These are phyloP conservation scores for Mortierella sp. DNA, from an alignment of 371 early-diverging fungal genomes.

Conservation along the genomic window DNA sequence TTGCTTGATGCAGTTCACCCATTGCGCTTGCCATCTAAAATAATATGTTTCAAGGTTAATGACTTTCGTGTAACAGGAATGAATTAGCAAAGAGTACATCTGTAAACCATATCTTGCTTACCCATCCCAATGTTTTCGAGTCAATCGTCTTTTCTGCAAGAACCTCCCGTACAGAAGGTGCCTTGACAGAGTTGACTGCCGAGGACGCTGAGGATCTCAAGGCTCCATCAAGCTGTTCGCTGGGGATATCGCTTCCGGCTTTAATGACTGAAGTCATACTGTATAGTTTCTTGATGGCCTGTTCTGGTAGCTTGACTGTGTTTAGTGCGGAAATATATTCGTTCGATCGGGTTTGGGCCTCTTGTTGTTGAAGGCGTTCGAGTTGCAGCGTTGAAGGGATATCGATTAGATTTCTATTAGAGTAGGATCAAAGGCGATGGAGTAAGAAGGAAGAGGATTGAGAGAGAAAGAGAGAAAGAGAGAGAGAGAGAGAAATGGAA, in stretches of 20 bases:
- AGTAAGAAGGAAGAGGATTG: neutral
- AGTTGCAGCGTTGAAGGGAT: constrained; percentile 54
- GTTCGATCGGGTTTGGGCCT: constrained; percentile 47
- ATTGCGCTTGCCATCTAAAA: constrained; percentile 47
- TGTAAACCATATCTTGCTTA: constrained; percentile 7
- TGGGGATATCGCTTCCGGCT: constrained; percentile 10
- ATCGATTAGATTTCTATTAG: constrained; percentile 45
- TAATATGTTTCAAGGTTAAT: neutral
- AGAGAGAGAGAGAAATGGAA: neutral
- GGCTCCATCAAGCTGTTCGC: constrained; percentile 9
- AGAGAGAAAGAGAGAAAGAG: neutral
- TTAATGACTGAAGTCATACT: constrained; percentile 39
- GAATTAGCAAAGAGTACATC: neutral
- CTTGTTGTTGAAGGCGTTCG: constrained; percentile 50
- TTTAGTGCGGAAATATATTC: constrained; percentile 50
- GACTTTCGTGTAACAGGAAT: neutral
- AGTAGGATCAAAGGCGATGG: too few relatives aligned
- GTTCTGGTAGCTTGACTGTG: constrained; percentile 39
- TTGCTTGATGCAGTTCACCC: constrained; percentile 53
- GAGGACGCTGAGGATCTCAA: constrained; percentile 28
- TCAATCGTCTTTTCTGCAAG: constrained; percentile 49
- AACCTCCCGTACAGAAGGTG: constrained; percentile 50
- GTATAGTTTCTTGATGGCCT: constrained; percentile 29
- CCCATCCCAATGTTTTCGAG: constrained; percentile 51
- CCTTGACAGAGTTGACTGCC: constrained; percentile 39